Base-by-base conservation (phyloP, 768 basidiomycete genomes). In the Austroboletus festivus region DNA sequence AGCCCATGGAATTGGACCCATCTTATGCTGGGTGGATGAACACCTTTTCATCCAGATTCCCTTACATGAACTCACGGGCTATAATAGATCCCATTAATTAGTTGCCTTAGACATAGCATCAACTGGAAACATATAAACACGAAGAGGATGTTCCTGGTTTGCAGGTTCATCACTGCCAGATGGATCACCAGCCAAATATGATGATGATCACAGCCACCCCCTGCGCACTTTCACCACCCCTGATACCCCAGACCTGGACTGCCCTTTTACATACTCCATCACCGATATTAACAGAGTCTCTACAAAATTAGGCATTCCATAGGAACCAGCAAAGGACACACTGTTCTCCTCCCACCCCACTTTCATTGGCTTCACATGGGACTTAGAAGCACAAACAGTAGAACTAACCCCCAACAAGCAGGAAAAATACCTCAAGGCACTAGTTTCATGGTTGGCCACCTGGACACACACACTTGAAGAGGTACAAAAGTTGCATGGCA, bases 271-370 rank as follows among this genome's bases (percentile, higher is more conserved):
- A 18, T 72, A 68, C 47, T 41, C 46, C 44, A 47, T 60, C 5
- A 47, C 23, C 1, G 73, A 77, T 48, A 72, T 78, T 20, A 62
- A 77, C 37, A 7, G 2, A 0, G 21, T 74, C 0, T 72, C 72
- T 0, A 16, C 38, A 0, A 16, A 34, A 1, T 60, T 73, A 12
- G 68, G 71, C 1, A 63, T 66, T 10, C 56, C 63, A 0, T 72
- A 69, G 71, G 58, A 68, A 15, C 0, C 23, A 1, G 46, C 50
- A 5, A 74, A 74, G 48, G 59, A 64, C 22, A 46, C 53, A 2
- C 58, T 53, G 0, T 74, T 71, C 43, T 48, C 30, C 16, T 1
- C 18, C 4, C 20, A 22, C 0, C 51, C 62, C 3, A 24, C 44
- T 12, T 74, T 62, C 47, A 54, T 68, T 1, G 67, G 73, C 4